These are phyloP conservation scores for Boletus speciosus DNA, from an alignment of 768 basidiomycete species.

Conservation along the genomic window DNA sequence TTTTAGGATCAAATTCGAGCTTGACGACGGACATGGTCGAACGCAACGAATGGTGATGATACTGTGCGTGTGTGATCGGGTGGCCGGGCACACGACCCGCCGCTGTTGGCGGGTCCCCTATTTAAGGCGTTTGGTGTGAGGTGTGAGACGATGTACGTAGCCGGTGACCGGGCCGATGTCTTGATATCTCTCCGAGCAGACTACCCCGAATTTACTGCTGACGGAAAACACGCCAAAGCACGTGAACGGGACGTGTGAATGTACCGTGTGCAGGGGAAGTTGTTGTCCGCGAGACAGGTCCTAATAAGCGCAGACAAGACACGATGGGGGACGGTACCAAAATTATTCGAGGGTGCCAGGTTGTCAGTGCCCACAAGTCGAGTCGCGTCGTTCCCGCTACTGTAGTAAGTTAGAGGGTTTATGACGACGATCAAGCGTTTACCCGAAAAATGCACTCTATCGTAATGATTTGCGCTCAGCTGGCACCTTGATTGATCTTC, in stretches of 20 bases:
- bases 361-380: neutral
- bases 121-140: neutral
- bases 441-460: no score
- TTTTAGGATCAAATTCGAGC: constrained; percentile 4
- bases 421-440: no score
- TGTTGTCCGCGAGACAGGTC: no score
- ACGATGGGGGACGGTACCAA: no score
- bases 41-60: neutral
- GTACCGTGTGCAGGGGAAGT: no score
- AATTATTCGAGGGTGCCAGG: neutral
- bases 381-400: no score
- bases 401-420: no score
- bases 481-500: no score
- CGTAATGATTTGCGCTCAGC: no score
- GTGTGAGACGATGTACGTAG: neutral
- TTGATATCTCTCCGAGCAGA: neutral
- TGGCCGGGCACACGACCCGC: neutral
- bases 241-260: neutral
- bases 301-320: no score
- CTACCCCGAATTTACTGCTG: neutral
- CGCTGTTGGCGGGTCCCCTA: neutral
- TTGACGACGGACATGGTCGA: constrained; percentile 2
- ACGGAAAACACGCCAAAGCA: neutral
- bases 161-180: neutral
- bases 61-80: neutral